Percentiles rank a stretch among this genome's conserved stretches.
Evolutionary conservation across 805 yeast genomes (phyloP).

Genomic region (Metschnikowia kunwiensis): DNA sequence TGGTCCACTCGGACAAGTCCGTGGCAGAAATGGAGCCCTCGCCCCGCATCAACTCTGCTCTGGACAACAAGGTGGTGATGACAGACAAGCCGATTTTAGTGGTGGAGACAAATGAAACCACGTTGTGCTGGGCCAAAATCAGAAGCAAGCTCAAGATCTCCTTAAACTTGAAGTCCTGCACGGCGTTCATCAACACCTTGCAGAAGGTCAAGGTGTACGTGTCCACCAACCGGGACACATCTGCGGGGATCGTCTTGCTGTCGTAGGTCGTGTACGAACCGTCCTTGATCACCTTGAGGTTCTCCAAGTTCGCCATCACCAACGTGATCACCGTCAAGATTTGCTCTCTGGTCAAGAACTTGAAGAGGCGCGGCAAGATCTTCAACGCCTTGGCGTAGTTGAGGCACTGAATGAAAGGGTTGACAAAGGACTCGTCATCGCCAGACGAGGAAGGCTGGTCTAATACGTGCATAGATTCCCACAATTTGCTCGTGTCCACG

Average conservation of each 20-base stretch:
- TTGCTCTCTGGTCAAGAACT: constrained; percentile 73
- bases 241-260: constrained; percentile 50
- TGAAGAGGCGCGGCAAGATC: constrained; percentile 82
- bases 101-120: constrained; percentile 63
- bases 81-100: constrained; percentile 81
- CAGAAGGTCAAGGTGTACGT: constrained; percentile 76
- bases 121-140: constrained; percentile 65
- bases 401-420: constrained; percentile 80
- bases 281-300: constrained; percentile 69
- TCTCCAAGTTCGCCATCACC: constrained; percentile 74
- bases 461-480: constrained; percentile 76
- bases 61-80: constrained; percentile 83
- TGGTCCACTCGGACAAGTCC: constrained; percentile 68
- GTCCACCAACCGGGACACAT: constrained; percentile 60
- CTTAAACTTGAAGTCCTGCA: constrained; percentile 75
- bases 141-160: constrained; percentile 77
- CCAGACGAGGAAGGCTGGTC: constrained; percentile 58
- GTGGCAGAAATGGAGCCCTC: constrained; percentile 60
- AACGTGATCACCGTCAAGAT: constrained; percentile 73
- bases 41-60: constrained; percentile 89
- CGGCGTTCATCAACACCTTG: constrained; percentile 78
- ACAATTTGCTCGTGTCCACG: constrained; percentile 46
- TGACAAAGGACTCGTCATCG: constrained; percentile 46
- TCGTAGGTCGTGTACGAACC: constrained; percentile 73
- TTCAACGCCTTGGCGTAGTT: constrained; percentile 86